phyloP scores from a whole-genome alignment of 1,284 basidiomycete species.

The Athelia sp. region DNA sequence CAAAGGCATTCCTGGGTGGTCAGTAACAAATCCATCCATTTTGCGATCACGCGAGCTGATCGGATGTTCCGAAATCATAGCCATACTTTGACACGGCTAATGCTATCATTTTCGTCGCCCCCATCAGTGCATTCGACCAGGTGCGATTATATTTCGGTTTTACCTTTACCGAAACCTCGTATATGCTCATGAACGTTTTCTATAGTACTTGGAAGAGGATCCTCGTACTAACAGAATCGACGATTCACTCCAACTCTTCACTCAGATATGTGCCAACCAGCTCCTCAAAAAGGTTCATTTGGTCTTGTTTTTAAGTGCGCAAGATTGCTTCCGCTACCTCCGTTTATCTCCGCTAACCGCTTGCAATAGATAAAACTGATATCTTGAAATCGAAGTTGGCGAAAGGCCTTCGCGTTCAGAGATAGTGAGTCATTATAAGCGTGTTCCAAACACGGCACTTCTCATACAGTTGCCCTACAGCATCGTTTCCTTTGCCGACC shows the following conservation, averaged over 20 bases:
- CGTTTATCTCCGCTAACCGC: slow-evolving; percentile 5
- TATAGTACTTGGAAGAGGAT: slow-evolving; percentile 78
- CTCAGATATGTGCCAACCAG: slow-evolving; percentile 76
- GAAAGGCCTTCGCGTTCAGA: slow-evolving; percentile 60
- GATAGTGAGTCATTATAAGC: slow-evolving; percentile 56
- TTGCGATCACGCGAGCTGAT: not conserved
- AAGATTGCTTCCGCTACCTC: slow-evolving; percentile 2
- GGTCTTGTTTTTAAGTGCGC: slow-evolving; percentile 73
- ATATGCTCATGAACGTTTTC: not conserved
- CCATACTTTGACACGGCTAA: slow-evolving; percentile 81
- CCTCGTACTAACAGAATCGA: slow-evolving; percentile 77
- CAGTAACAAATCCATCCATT: not conserved
- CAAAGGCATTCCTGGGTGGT: slow-evolving; percentile 75
- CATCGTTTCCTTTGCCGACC: slow-evolving; percentile 77
- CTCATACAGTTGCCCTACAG: slow-evolving; percentile 29
- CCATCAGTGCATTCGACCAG: slow-evolving; percentile 84
- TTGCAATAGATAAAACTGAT: slow-evolving; percentile 64
- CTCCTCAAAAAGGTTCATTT: slow-evolving; percentile 74
- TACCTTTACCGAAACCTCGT: slow-evolving; percentile 1
- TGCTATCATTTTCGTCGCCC: slow-evolving; percentile 82
- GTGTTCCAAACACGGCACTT: slow-evolving; percentile 4
- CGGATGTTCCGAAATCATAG: not conserved
- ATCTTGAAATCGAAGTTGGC: slow-evolving; percentile 66
- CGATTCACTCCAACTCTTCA: slow-evolving; percentile 79
- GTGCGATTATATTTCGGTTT: slow-evolving; percentile 28